Evolutionary conservation across 176 grass and related monocot species (phyloP), one percentile per base, ranked within the genome.

Genomic region (Phoenix roebelenii): DNA sequence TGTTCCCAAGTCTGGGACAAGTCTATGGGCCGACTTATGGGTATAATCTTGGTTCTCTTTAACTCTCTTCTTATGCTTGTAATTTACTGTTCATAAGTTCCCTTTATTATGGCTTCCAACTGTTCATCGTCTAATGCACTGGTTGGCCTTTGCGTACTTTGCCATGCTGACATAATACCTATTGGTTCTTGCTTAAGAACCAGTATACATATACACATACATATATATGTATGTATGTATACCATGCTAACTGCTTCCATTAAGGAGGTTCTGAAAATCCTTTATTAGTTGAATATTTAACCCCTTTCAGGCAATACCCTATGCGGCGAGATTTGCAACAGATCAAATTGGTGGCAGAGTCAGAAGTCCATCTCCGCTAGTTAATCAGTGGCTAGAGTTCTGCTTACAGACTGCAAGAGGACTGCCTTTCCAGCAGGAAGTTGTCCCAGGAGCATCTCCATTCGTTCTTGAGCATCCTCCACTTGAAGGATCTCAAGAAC

Each of bases 21-120:
- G 93, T 69, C 23, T 97, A 50, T 97, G 93, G 87, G 81, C 87
- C 24, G 93, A 97, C 77, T 58, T 97, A 49, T 97, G 87, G 83
- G 93, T 97, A 83, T 32, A 39, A 15, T 61, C 22, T 7, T 15
- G 9, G 28, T 61, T 69, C 7, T 22, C 0, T 15, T 69, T 12
- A 22, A 5, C 49, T 48, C 60, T 23, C 16, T 30, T 61, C 63
- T 65, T 17, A 4, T 32, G 24, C 24, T 54, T 9, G 7, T 56
- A 69, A 18, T 16, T 49, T 3, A 18, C 23, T 69, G 57, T 69
- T 49, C 15, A 2, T 18, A 2, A 20, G 68, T 54, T 30, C 3
- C 15, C 23, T n/a, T 20, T 72, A 51, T 15, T 7, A 17, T 16
- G 18, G 20, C 35, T 39, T 39, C 9, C 35, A 7, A 10, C 7